A percentile compares a stretch with the other conserved stretches of the same genome.
Conservation (phyloP, 306 rosid species). For the Medicago arabica region DNA sequence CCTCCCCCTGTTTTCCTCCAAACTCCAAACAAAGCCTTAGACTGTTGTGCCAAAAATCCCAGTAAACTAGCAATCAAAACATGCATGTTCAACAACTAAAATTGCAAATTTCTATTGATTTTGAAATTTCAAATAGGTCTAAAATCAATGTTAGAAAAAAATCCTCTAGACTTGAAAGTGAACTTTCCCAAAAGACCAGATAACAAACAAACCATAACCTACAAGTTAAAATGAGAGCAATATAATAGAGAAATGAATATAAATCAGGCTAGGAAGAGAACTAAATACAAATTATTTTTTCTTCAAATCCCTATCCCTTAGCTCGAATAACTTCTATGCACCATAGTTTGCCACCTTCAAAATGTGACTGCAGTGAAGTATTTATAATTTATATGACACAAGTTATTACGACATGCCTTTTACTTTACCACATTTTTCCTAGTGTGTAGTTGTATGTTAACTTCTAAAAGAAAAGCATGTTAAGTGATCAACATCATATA, state of each 20-base stretch:
- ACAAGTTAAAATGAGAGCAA: not conserved
- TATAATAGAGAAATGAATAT: slow-evolving; percentile 20
- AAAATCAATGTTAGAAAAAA: not conserved
- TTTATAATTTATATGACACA: not conserved
- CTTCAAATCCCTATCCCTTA: not conserved
- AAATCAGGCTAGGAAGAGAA: slow-evolving; percentile 6
- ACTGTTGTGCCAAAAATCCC: slow-evolving; percentile 18
- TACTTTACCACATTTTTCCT: slow-evolving; percentile 19
- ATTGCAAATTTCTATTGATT: slow-evolving; percentile 19
- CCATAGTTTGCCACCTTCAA: slow-evolving; percentile 1
- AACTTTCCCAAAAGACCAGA: not conserved
- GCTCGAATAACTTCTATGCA: slow-evolving; percentile 8
- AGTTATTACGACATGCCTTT: not conserved
- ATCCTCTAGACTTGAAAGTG: not conserved
- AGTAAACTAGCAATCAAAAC: slow-evolving; percentile 13
- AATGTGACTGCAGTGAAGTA: not conserved
- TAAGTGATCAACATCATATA: slow-evolving; percentile 13
- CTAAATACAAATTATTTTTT: no score
- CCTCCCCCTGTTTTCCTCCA: no score
- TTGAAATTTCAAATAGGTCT: slow-evolving; percentile 26
- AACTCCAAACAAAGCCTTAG: not conserved
- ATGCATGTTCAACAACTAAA: slow-evolving; percentile 27
- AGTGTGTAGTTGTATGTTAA: not conserved
- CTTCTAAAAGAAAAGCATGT: slow-evolving; percentile 10
- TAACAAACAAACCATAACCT: slow-evolving; percentile 2